Percentiles rank a stretch among this genome's conserved stretches.
Conservation (phyloP, 1,284 basidiomycete genomes). For the Cryptococcus deneoformans region DNA sequence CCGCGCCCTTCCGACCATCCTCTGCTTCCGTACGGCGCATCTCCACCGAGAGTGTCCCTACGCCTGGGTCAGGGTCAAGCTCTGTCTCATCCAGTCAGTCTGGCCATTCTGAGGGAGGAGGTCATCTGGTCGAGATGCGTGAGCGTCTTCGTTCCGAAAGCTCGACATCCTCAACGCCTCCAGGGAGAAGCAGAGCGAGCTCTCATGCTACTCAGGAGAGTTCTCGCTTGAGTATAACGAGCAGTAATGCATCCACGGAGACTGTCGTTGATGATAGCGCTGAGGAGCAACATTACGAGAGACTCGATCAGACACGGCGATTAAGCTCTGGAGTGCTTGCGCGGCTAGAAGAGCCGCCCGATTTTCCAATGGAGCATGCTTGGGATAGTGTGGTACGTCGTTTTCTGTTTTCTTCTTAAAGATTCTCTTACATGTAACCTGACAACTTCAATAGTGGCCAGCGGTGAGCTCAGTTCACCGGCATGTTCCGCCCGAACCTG, state of each 20-base stretch:
- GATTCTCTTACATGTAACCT: not conserved
- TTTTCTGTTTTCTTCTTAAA: not conserved
- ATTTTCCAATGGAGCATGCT: slow-evolving; percentile 25
- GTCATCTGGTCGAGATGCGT: slow-evolving; percentile 31
- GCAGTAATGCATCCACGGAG: slow-evolving; percentile 5
- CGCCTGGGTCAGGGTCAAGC: slow-evolving; percentile 12
- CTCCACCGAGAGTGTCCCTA: slow-evolving; percentile 27
- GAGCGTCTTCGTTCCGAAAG: slow-evolving; percentile 19
- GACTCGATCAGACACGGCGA: slow-evolving; percentile 15
- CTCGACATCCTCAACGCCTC: slow-evolving; percentile 9
- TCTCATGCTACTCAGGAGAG: too few species aligned
- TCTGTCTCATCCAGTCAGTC: slow-evolving; percentile 4
- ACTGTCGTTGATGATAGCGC: slow-evolving; percentile 7
- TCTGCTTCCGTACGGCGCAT: slow-evolving; percentile 28
- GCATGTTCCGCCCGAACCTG: slow-evolving; percentile 11
- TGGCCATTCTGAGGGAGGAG: slow-evolving; percentile 21
- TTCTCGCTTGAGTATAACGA: too few species aligned
- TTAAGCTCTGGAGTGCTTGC: slow-evolving; percentile 5
- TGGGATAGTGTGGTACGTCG: slow-evolving; percentile 46
- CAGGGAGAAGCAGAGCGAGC: slow-evolving; percentile 2
- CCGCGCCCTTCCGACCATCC: slow-evolving; percentile 18
- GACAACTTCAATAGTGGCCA: slow-evolving; percentile 33
- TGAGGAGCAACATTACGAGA: slow-evolving; percentile 3
- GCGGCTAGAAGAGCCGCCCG: slow-evolving; percentile 8
- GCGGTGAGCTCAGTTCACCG: slow-evolving; percentile 24